These are phyloP conservation scores for Exophiala spinifera DNA, from an alignment of 2,329 filamentous ascomycete species.

Conservation along the genomic window DNA sequence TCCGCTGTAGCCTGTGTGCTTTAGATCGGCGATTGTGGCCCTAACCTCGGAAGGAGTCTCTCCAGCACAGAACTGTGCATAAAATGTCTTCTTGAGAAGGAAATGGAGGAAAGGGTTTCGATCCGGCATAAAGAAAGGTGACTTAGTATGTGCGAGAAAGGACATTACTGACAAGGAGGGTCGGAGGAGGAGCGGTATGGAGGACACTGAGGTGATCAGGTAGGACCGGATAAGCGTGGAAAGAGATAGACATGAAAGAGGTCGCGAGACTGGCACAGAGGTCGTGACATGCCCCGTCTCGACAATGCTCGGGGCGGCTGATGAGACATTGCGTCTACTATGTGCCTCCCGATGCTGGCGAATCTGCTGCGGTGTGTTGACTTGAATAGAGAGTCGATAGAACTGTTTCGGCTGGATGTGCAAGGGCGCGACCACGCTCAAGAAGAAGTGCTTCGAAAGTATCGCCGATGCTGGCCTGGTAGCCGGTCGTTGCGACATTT, in stretches of 20 bases:
- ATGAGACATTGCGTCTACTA: conserved; percentile 22
- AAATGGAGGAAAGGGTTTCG: conserved; percentile 67
- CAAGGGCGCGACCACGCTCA: neutral
- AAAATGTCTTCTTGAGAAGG: conserved; percentile 77
- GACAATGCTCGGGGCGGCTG: conserved; percentile 11
- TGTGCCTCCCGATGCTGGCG: conserved; percentile 20
- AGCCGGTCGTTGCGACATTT: conserved; percentile 12
- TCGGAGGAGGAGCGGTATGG: conserved; percentile 55
- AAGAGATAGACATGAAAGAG: conserved; percentile 27
- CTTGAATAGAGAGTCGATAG: neutral
- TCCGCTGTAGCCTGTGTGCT: conserved; percentile 73
- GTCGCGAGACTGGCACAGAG: conserved; percentile 12
- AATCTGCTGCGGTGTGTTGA: neutral
- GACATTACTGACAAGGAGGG: conserved; percentile 68
- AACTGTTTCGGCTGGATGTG: neutral
- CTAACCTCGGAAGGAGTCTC: conserved; percentile 68
- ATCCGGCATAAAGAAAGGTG: conserved; percentile 67
- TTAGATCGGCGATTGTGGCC: conserved; percentile 62
- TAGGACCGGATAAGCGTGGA: conserved; percentile 27
- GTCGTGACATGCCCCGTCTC: neutral
- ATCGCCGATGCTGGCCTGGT: neutral
- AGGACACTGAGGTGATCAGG: conserved; percentile 29
- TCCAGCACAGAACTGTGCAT: conserved; percentile 87
- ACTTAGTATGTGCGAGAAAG: conserved; percentile 66
- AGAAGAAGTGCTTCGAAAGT: conserved; percentile 5